These are phyloP conservation scores for Microbotryum violaceum DNA, from an alignment of 1,284 basidiomycete species.

Conservation along the genomic window DNA sequence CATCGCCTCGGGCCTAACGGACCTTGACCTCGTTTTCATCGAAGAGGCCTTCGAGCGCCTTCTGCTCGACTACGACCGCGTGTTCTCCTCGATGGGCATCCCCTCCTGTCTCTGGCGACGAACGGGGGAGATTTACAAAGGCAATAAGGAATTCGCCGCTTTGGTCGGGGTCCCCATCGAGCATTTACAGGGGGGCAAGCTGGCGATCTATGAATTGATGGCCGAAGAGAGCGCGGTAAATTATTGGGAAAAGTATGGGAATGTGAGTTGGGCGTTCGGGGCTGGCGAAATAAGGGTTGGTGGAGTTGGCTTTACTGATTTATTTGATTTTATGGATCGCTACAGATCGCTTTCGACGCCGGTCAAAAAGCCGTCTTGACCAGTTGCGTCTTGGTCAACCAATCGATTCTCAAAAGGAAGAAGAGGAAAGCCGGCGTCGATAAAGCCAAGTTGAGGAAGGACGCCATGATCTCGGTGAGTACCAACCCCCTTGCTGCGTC, in stretches of 20 bases:
- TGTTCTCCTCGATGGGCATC: constrained; percentile 68
- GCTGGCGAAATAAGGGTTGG: not conserved
- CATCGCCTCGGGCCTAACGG: constrained; percentile 78
- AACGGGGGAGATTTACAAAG: constrained; percentile 98
- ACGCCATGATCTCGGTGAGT: not conserved
- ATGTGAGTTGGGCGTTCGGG: constrained; percentile 38
- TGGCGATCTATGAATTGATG: constrained; percentile 97
- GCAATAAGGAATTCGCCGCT: constrained; percentile 87
- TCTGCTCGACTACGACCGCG: constrained; percentile 85
- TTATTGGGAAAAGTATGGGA: constrained; percentile 97
- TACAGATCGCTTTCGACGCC: constrained; percentile 69
- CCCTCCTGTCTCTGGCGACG: constrained; percentile 94
- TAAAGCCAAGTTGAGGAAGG: constrained; percentile 34
- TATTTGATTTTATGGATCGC: too few relatives aligned
- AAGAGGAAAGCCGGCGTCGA: constrained; percentile 39
- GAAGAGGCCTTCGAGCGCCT: constrained; percentile 95
- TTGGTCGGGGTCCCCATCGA: constrained; percentile 47
- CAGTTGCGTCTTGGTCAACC: constrained; percentile 64
- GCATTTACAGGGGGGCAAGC: constrained; percentile 57
- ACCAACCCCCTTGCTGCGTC: constrained; percentile 15
- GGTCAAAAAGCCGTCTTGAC: constrained; percentile 80
- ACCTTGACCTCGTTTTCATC: constrained; percentile 95
- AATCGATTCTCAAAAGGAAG: constrained; percentile 16
- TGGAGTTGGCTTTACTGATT: too few relatives aligned
- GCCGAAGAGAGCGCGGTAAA: constrained; percentile 92